Percentiles rank a stretch among this genome's conserved stretches.
These are phyloP conservation scores for Hymenoscyphus fructigenus DNA, from an alignment of 2,329 filamentous ascomycete species.

Conservation along the genomic window DNA sequence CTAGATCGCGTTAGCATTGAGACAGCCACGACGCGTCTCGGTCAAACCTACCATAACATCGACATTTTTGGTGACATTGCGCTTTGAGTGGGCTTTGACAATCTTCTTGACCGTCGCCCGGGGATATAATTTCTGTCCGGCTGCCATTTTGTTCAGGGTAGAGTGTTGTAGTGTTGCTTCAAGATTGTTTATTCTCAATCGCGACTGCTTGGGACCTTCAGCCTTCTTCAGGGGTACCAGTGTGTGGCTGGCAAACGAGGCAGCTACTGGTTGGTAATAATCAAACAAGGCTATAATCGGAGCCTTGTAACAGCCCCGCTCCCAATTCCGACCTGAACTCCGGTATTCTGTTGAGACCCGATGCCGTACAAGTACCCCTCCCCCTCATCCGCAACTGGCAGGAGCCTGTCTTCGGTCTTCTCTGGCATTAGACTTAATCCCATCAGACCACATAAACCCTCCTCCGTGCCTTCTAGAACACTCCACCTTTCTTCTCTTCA, in stretches of 20 bases:
- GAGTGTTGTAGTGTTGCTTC: not conserved
- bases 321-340: no score
- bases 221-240: not conserved
- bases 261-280: not conserved
- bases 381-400: not conserved
- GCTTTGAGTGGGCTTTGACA: constrained; percentile 82
- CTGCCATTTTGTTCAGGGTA: constrained; percentile 30
- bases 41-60: constrained; percentile 70
- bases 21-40: constrained; percentile 21
- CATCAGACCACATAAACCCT: not conserved
- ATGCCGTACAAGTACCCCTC: no score
- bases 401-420: not conserved
- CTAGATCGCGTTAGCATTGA: constrained; percentile 45
- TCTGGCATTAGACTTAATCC: not conserved
- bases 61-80: constrained; percentile 77
- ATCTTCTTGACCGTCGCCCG: constrained; percentile 85
- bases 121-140: constrained; percentile 74
- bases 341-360: no score
- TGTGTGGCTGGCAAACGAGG: no score
- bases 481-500: not conserved
- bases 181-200: not conserved
- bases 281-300: not conserved
- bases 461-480: not conserved
- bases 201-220: not conserved
- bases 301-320: no score